Conservation (phyloP, 371 early-diverging fungal genomes). For the Mucor sp. region DNA sequence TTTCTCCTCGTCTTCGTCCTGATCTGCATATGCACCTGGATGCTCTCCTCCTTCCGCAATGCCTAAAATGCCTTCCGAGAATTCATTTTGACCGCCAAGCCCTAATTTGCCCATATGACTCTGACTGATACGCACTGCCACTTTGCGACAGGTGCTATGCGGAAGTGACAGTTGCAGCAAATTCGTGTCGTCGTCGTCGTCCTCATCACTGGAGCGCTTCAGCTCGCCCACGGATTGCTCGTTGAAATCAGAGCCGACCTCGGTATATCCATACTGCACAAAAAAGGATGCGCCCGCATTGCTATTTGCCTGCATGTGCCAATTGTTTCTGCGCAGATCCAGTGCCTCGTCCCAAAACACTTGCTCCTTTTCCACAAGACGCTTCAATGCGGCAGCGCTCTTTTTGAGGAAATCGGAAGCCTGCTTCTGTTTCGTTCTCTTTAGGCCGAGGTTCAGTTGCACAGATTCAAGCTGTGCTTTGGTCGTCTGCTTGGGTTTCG, state of each 20-base stretch:
- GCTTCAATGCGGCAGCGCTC: constrained; percentile 52
- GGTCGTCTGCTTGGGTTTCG: constrained; percentile 46
- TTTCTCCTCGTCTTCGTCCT: neutral
- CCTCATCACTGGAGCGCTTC: constrained; percentile 17
- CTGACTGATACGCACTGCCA: constrained; percentile 24
- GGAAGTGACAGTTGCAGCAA: constrained; percentile 23
- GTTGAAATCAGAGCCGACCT: constrained; percentile 37
- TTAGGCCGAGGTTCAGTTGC: constrained; percentile 70
- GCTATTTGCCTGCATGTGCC: constrained; percentile 63
- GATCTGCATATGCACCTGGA: neutral
- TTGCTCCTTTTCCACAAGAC: constrained; percentile 58
- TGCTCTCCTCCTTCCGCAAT: neutral
- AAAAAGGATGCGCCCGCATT: constrained; percentile 29
- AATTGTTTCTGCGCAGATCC: constrained; percentile 63
- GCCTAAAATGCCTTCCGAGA: constrained; percentile 24
- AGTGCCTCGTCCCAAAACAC: constrained; percentile 73
- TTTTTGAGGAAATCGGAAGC: constrained; percentile 61
- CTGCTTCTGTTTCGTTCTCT: constrained; percentile 64
- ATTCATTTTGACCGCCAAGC: constrained; percentile 4
- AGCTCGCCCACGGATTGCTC: constrained; percentile 32
- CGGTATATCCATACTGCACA: constrained; percentile 63
- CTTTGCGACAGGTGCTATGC: constrained; percentile 19
- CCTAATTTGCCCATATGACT: constrained; percentile 22
- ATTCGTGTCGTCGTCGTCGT: neutral
- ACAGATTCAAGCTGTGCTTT: constrained; percentile 57